A percentile compares a stretch with the other conserved stretches of the same genome.
Conservation (phyloP, 164 flowering plant genomes). For the Vitis vinifera region DNA sequence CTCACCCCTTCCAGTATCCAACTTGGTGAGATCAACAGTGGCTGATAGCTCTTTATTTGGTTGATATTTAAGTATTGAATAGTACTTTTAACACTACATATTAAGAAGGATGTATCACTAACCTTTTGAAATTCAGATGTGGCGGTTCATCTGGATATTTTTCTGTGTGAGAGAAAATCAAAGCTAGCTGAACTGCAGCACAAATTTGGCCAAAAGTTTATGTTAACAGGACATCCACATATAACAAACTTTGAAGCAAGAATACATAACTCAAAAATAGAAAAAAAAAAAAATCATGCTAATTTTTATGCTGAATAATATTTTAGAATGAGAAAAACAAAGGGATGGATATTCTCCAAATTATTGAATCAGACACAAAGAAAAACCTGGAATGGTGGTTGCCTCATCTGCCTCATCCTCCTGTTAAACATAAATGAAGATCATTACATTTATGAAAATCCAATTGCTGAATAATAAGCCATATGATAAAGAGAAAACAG, state of each 20-base stretch:
- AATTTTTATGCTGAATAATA: too few species aligned
- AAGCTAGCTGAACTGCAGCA: constrained; percentile 77
- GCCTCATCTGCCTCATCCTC: constrained; percentile 77
- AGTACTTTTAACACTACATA: too few species aligned
- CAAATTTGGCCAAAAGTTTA: constrained; percentile 14
- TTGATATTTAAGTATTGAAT: too few species aligned
- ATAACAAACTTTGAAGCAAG: constrained; percentile 1
- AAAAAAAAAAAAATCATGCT: neutral
- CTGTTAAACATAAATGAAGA: constrained; percentile 36
- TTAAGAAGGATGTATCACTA: constrained; percentile 2
- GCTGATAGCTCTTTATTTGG: too few species aligned
- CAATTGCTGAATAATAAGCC: neutral
- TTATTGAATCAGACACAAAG: neutral
- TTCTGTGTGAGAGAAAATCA: constrained; percentile 91
- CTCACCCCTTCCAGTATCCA: too few species aligned
- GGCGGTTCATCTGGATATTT: constrained; percentile 98
- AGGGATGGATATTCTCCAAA: neutral
- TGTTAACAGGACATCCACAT: neutral
- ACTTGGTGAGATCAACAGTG: too few species aligned
- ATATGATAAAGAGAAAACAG: neutral
- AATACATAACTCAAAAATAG: neutral
- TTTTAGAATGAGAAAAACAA: neutral
- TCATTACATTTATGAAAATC: neutral
- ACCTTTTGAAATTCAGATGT: constrained; percentile 76
- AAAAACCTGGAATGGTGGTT: constrained; percentile 56